These are phyloP conservation scores for Mortierella sp. DNA, from an alignment of 371 early-diverging fungal genomes.

Conservation along the genomic window DNA sequence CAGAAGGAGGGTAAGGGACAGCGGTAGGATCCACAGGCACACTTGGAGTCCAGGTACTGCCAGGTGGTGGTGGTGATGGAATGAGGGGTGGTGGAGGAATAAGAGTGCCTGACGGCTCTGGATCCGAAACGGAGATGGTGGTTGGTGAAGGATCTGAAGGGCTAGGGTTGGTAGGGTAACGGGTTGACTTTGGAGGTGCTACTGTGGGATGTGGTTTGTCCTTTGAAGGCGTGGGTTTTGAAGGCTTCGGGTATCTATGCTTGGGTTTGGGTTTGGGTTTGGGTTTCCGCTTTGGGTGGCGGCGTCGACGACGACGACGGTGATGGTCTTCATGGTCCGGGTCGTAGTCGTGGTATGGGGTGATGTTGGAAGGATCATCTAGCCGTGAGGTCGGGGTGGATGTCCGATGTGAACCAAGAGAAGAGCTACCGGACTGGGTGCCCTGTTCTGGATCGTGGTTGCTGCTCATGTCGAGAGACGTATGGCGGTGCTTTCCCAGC, in stretches of 20 bases:
- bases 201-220: background rate
- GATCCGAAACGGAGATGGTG: no score
- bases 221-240: background rate
- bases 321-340: no score
- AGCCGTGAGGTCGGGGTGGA: background rate
- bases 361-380: background rate
- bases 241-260: background rate
- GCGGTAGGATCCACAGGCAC: no score
- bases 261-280: conserved; percentile 1
- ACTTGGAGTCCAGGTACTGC: no score
- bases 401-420: background rate
- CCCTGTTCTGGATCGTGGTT: background rate
- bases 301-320: no score
- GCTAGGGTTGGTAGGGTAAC: no score
- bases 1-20: no score
- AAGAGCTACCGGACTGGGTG: background rate
- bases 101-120: background rate
- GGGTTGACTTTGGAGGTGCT: background rate
- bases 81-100: no score
- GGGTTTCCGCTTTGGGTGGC: background rate
- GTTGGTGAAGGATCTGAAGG: no score
- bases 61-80: no score
- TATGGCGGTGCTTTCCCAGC: background rate
- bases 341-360: no score
- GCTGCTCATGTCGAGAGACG: background rate